phyloP scores from a whole-genome alignment of 73 alveolate genomes.

The Paramecium octaurelia region DNA sequence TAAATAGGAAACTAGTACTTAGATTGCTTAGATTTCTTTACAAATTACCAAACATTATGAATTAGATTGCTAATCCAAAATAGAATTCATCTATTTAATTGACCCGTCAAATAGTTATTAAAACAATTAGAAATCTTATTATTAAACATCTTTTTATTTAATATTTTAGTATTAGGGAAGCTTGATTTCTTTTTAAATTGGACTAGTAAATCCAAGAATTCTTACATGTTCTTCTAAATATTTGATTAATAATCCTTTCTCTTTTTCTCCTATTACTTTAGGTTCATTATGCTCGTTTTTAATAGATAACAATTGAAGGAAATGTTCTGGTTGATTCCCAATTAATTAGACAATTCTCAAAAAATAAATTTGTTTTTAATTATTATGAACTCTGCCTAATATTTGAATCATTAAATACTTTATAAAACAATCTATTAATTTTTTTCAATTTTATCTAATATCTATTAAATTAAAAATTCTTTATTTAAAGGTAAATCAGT shows the following conservation, averaged over 20 bases:
- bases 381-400: slow-evolving; percentile 14
- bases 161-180: not conserved
- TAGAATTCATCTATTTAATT: not conserved
- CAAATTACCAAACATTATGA: not conserved
- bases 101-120: not conserved
- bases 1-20: not conserved
- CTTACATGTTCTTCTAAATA: not conserved
- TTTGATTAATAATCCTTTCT: not conserved
- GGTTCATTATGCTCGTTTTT: not conserved
- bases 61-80: not conserved
- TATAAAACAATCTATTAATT: not conserved
- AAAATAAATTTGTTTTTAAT: not conserved
- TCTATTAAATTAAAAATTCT: not conserved
- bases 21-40: not conserved
- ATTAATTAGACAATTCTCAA: not conserved
- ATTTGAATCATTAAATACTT: not conserved
- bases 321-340: not conserved
- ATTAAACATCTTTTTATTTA: not conserved
- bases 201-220: not conserved
- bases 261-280: not conserved
- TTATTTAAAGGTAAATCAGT: not conserved
- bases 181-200: not conserved
- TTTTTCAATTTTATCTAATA: not conserved
- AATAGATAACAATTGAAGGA: not conserved
- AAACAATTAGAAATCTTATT: not conserved